Base-by-base conservation (phyloP, 2,329 filamentous ascomycete genomes). In the Sporothrix curviconia region DNA sequence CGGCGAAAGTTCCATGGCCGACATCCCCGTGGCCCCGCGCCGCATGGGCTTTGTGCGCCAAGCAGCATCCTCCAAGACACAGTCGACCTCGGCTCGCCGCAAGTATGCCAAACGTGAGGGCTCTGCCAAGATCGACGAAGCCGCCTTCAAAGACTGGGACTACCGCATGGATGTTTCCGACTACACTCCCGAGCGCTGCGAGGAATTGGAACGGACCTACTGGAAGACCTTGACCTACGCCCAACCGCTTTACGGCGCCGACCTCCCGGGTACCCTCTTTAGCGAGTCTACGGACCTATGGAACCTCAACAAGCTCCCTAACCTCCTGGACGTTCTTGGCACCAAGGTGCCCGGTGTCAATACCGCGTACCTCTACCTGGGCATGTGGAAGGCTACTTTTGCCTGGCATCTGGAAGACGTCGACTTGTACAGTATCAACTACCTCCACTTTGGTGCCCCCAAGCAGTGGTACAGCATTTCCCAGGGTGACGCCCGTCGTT, bases 401-500 rank as follows among this genome's bases (percentile, higher is more conserved):
- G 94, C 94, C 8, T 99, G 94, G 94, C 94, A 99, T 80, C 76
- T 99, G 55, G 94, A 99, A 70, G 94, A 99, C 69, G 92, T 99
- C 42, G 94, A 99, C 74, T 82, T 99, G 4, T 99, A 99, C 83
- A 97, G 92, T 70, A 99, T 99, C 79, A 99, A 99, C 75, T 99
- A 96, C 71, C 91, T 99, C 59, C 94, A 99, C 68, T 99, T 99
- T 70, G 94, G 94, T 56, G 94, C 94, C 1, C 94, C 94, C 0
- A 99, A 99, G 73, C 94, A 99, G 71, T 99, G 94, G 94, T 99
- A 99, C 74, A 96, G 92, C 72, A 97, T 99, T 63, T 96, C 92
- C 0, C 95, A 97, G 70, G 89, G 89, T 63, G 94, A 99, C 69
- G 91, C 92, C 14, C 84, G 91, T 52, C 86, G 88, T 15, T 99